Base-by-base conservation (phyloP, 2,329 filamentous ascomycete genomes). In the Epicoccum sorghinum region DNA sequence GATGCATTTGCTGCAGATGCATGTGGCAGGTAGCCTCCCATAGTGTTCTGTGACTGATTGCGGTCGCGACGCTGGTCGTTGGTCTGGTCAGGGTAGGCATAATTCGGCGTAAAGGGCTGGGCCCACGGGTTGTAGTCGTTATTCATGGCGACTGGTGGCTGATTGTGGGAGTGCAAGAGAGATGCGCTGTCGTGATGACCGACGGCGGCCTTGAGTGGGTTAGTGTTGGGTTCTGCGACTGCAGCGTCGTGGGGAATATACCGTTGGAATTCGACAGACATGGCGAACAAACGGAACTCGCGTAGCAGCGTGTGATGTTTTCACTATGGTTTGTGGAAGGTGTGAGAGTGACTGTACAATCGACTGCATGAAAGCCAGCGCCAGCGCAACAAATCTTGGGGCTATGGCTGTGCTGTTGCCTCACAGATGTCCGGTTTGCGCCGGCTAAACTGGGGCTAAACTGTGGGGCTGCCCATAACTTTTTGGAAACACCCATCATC, bases 211-310 rank as follows among this genome's bases (percentile, higher is more conserved):
- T 66, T 60, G 59, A 22, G 42, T 36, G 57, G 58, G 65, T 69
- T 64, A 69, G 65, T 63, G 62, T 47, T 52, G 54, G 62, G 57
- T 53, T 58, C 60, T 62, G 58, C 55, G 58, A 62, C 58, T 46
- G 57, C 55, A 58, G 58, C 23, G 57, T 58, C 58, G 60, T 65
- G 65, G 66, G 59, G 59, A 47, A 57, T 60, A 60, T 69, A 69
- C 66, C 66, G 63, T 62, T 58, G 57, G 58, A 59, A 47, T 58
- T 61, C 56, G 46, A 50, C 57, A 55, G 63, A 61, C 66, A 69
- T 69, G 51, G 55, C 41, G 37, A 56, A 63, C 60, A 68, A 59
- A 57, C 55, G 55, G 51, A 39, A 41, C 25, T 48, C 29, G 54
- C 52, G 59, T 57, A 39, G 57, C 57, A 42, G 57, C 24, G 51